Evolutionary conservation across 306 rosid genomes (phyloP).

Genomic region (Medicago arabica): DNA sequence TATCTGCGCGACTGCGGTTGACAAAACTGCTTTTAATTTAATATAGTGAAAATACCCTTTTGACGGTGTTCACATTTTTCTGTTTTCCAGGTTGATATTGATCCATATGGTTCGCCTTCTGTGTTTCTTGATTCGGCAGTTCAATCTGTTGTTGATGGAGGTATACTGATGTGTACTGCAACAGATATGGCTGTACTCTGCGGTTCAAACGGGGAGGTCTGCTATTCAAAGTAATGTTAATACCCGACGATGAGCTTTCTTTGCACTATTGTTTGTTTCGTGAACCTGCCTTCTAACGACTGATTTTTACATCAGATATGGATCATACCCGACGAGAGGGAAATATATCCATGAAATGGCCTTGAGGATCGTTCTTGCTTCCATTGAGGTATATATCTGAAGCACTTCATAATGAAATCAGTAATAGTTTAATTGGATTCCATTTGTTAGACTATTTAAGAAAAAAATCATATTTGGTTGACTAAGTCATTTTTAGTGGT

Average conservation of each 20-base stretch:
- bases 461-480: no score
- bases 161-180: slow-evolving; percentile 97
- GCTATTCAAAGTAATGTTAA: slow-evolving; percentile 90
- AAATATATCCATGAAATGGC: slow-evolving; percentile 99
- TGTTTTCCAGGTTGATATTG: slow-evolving; percentile 91
- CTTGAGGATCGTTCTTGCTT: slow-evolving; percentile 89
- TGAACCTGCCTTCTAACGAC: slow-evolving; percentile 36
- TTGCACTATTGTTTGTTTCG: slow-evolving; percentile 23
- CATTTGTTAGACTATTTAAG: neutral
- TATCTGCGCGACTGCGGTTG: no score
- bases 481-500: no score
- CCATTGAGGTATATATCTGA: slow-evolving; percentile 77
- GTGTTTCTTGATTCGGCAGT: slow-evolving; percentile 96
- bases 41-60: slow-evolving; percentile 9
- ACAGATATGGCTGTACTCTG: slow-evolving; percentile 99
- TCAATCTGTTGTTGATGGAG: slow-evolving; percentile 97
- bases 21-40: slow-evolving; percentile 13
- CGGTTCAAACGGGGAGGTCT: slow-evolving; percentile 98
- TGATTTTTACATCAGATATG: slow-evolving; percentile 68
- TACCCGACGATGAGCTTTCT: slow-evolving; percentile 30
- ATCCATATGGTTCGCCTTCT: slow-evolving; percentile 98
- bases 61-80: neutral
- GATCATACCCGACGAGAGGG: slow-evolving; percentile 93
- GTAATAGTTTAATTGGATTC: no score
- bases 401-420: neutral